These are phyloP conservation scores for Torulaspora globosa DNA, from an alignment of 1,139 yeast species.

Conservation along the genomic window DNA sequence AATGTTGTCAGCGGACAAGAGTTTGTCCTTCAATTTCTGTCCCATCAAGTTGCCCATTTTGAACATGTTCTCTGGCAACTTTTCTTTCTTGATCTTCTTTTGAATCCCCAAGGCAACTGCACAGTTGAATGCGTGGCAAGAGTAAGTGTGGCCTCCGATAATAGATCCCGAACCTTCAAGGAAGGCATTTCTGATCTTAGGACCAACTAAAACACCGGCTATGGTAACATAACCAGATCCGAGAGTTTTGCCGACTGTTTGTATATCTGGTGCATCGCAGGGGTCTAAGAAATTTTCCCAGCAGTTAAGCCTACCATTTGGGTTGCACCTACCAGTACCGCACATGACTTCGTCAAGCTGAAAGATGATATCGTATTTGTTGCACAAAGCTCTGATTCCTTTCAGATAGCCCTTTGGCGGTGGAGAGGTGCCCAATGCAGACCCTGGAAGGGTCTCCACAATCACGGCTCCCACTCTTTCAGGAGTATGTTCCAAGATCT, in stretches of 20 bases:
- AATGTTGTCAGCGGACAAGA: conserved; percentile 37
- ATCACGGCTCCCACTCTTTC: conserved; percentile 51
- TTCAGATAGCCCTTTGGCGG: conserved; percentile 57
- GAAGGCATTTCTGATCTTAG: conserved; percentile 45
- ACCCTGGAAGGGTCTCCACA: conserved; percentile 56
- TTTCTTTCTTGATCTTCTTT: conserved; percentile 45
- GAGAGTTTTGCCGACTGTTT: conserved; percentile 60
- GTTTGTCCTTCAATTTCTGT: conserved; percentile 36
- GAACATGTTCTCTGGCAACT: conserved; percentile 47
- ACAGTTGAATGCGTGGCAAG: conserved; percentile 57
- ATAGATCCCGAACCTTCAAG: conserved; percentile 45
- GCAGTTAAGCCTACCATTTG: conserved; percentile 45
- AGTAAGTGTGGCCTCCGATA: conserved; percentile 58
- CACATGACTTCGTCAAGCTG: conserved; percentile 65
- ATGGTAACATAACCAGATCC: conserved; percentile 62
- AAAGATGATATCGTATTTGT: conserved; percentile 55
- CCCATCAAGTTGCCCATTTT: conserved; percentile 50
- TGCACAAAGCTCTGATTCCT: conserved; percentile 50
- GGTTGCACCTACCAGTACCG: conserved; percentile 53
- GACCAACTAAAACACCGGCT: conserved; percentile 57
- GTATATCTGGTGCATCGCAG: conserved; percentile 55
- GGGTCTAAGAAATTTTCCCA: conserved; percentile 49
- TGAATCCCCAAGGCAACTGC: conserved; percentile 58
- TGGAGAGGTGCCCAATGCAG: conserved; percentile 53
- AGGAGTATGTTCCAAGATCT: conserved; percentile 49